Evolutionary conservation across 1,139 yeast species (phyloP), one percentile per base, ranked within the genome.

Genomic region (Suhomyces anneliseae): DNA sequence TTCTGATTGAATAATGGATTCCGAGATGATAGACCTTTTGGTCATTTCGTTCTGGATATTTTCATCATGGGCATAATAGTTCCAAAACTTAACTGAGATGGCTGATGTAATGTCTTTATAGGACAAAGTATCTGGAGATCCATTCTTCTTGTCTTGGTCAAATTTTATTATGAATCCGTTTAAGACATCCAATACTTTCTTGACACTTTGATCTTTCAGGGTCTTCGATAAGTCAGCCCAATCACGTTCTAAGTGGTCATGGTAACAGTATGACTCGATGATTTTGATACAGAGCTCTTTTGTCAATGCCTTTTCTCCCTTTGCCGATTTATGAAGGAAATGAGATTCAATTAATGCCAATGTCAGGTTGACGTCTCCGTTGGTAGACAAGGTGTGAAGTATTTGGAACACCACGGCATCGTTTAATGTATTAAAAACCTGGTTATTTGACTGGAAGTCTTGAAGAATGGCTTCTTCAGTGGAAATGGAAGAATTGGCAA

Each of bases 331-430:
- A 45, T 70, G 74, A 7, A 74, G 53, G 47, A 59, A 72, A 46
- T 72, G 75, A 15, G 70, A 58, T 47, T 74, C 78, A 11, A 75
- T 66, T 12, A 74, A 56, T 5, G 63, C 54, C 8, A 73, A 51
- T 0, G 74, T 65, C 63, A 66, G 66, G 8, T 60, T 44, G 4
- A 72, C 70, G 51, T 75, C 79, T 5, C 80, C 80, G 46, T 68
- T 59, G 4, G 60, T 53, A 1, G 76, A 60, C 10, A 74, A 59
- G 0, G 67, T 57, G 38, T 67, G 71, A 26, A 75, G 60, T 11
- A 72, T 64, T 44, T 60, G 62, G 32, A 49, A 47, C 7, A 45
- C 50, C 41, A 47, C 49, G 35, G 41, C 48, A 27, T 54, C 52
- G n/a, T 49, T 50, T 14, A 53, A 39, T 12, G 52, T 39, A 7